Evolutionary conservation across 148 eudicot genomes (phyloP).

Genomic region (Vaccinium vitisidaea): DNA sequence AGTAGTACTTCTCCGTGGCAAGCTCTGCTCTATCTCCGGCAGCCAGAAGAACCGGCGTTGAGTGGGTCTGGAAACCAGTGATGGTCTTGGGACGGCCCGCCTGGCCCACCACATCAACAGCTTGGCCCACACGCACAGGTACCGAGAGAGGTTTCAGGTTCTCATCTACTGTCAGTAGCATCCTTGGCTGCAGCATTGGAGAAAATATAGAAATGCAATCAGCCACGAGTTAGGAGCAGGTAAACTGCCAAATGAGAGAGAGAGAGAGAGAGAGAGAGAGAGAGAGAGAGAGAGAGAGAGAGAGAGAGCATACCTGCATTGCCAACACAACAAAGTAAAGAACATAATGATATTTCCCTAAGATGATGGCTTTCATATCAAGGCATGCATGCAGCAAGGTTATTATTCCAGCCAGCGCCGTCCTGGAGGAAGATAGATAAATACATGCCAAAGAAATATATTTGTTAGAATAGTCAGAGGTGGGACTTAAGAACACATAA

Average conservation of each 20-base stretch:
- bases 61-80: constrained; percentile 93
- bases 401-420: constrained; percentile 82
- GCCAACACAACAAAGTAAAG: constrained; percentile 86
- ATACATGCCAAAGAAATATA: background rate
- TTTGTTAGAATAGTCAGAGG: background rate
- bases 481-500: background rate
- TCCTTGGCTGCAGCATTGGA: constrained; percentile 67
- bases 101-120: constrained; percentile 96
- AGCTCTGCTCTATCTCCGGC: constrained; percentile 97
- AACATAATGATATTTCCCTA: constrained; percentile 86
- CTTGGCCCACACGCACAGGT: constrained; percentile 95
- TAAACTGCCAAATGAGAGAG: background rate
- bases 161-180: constrained; percentile 91
- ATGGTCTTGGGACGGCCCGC: constrained; percentile 96
- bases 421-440: constrained; percentile 33
- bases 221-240: background rate
- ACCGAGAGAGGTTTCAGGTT: constrained; percentile 90
- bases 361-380: constrained; percentile 75
- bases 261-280: background rate
- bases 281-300: background rate
- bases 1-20: constrained; percentile 83
- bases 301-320: constrained; percentile 63
- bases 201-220: background rate
- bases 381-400: constrained; percentile 77
- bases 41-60: constrained; percentile 88